Evolutionary conservation across 345 rosid species (phyloP), one percentile per base, ranked within the genome.

Genomic region (Triadica sebifera): DNA sequence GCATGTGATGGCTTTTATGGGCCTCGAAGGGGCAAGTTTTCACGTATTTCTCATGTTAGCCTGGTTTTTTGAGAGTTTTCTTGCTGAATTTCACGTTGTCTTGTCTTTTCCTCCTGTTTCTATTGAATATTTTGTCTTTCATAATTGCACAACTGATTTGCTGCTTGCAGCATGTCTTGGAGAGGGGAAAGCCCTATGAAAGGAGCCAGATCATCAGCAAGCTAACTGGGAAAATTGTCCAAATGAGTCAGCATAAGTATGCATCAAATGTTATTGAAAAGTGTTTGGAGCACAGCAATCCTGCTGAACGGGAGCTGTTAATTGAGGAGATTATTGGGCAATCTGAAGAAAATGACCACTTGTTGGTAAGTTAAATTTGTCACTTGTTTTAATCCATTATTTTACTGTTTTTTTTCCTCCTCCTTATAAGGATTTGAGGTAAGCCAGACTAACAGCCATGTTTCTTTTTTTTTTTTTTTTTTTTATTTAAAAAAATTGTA

Each of bases 251-350:
- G 89, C 97, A 96, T 86, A 96, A 96, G 75, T 96, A 88, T 67
- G 97, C 98, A 2, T 96, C 99, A 9, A 96, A 96, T 81, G 98
- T 93, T 57, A 85, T 96, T 63, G 99, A 96, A 82, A 96, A 96
- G 84, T 96, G 99, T 84, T 82, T 96, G 85, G 94, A 87, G 82
- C 73, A 93, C 43, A 93, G 97, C 25, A 91, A 82, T 85, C 71
- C 77, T 69, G 76, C 81, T 11, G 98, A 96, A 76, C 84, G 87
- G 76, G 98, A 93, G 73, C 80, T 85, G 37, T 80, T 96, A 81
- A 84, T 96, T 77, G 88, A 90, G 75, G 99, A 96, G 91, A 88
- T 91, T 55, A 81, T 96, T 65, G 90, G 94, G 22, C 84, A 83
- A 22, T 75, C 88, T 9, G 97, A 93, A 73, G 97, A 83, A 83